Evolutionary conservation across 495 filamentous ascomycete species (phyloP), one percentile per base, ranked within the genome.

Genomic region (Arthonia radiata): DNA sequence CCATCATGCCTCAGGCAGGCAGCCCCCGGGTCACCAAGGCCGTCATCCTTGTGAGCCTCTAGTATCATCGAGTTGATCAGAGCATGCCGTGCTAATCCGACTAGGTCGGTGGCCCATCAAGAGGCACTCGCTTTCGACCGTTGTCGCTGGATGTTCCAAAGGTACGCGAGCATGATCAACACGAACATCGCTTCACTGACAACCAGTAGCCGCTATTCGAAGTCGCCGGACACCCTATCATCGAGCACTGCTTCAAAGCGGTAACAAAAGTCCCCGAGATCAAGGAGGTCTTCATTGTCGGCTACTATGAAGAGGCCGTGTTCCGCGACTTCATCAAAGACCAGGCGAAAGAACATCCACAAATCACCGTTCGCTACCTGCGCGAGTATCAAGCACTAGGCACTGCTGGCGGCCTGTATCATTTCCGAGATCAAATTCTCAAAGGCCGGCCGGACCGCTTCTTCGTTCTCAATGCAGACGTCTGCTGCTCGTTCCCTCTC

Each of bases 321-420:
- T 93, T 94, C 61, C 77, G 81, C 33, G 80, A 92, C 43, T 94
- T 93, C 57, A 91, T 94, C 51, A 90, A 91, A 50, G 76, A 90
- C 41, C 59, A 79, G 33, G 53, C 66, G 26, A 64, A 63, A 40
- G 72, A 80, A 39, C 90, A 83, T 48, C 81, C 86, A 26, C 64
- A 83, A 39, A 68, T 99, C 39, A 67, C 72, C 38, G 77, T 94
- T 50, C 73, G 76, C 44, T 99, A 99, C 54, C 68, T 99, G 26
- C 79, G 86, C 31, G 86, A 99, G 61, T 99, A 99, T 59, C 75
- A 86, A 46, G 81, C 89, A 21, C 47, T 99, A 32, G 86, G 86
- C 38, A 99, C 86, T 14, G 86, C 86, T 18, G 86, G 86, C 34
- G 86, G 86, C 27, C 61, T 99, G 25, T 99, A 94, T 62, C 86